Evolutionary conservation across 2,329 filamentous ascomycete species (phyloP), one percentile per base, ranked within the genome.

Genomic region (Paecilomyces fulvus): DNA sequence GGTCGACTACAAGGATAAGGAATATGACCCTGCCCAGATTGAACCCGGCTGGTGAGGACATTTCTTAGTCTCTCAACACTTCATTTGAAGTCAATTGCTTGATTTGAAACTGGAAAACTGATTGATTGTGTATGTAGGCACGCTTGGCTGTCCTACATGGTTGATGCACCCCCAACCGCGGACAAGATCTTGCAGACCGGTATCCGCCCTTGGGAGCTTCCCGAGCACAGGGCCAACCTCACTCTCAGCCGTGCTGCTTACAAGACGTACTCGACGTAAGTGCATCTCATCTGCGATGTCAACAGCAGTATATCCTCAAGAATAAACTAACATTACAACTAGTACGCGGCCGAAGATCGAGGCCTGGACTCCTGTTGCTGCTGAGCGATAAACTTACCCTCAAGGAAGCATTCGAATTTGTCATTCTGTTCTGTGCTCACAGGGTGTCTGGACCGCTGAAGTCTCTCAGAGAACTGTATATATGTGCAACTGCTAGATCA

Each of bases 251-350:
- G 88, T 60, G 90, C 83, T 58, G 92, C 91, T 46, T 99, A 86
- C 80, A 95, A 89, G 80, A 85, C 94, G 31, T 99, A 96, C 77
- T 96, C 80, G 79, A 99, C 94, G 92, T 97, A 76, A 74, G 92
- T 86, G 25, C 10, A 11, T 7, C 10, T 49, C 21, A 49, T 25
- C 12, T 49, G 28, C 14, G 6, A 9, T 43, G 8, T 8, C n/a
- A 20, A 43, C 17, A 8, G 37, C n/a, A 3, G 8, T 43, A 43
- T 43, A 9, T 9, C 17, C 8, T 5, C n/a, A 11, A 4, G n/a
- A 49, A 55, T 46, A 21, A 25, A 30, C 56, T 62, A 55, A 62
- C 51, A 14, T 31, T 25, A 14, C 20, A 12, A 49, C 46, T 20
- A 72, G 70, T 52, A 65, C 63, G 58, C 64, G 64, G 53, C 68